Conservation (phyloP, 805 yeast species). For the Saccharomyces paradoxus region DNA sequence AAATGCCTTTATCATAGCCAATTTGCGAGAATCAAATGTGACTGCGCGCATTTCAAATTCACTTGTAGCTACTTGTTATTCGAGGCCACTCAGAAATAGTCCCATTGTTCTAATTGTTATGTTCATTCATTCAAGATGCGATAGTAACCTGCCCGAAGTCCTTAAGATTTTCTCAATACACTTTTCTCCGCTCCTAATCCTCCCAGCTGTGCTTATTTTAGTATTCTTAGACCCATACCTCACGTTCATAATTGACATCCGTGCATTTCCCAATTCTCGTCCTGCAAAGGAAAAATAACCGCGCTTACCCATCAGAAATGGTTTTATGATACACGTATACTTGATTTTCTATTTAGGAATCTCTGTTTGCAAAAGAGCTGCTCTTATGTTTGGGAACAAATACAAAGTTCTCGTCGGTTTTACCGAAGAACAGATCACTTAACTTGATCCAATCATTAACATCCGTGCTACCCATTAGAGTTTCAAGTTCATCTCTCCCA, state of each 20-base stretch:
- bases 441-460: slow-evolving; percentile 93
- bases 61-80: too few relatives aligned
- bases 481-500: slow-evolving; percentile 90
- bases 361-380: slow-evolving; percentile 48
- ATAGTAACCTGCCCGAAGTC: background rate
- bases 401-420: slow-evolving; percentile 62
- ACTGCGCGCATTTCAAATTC: background rate
- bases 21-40: background rate
- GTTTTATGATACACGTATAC: background rate
- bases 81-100: too few relatives aligned
- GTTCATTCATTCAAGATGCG: background rate
- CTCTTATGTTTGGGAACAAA: slow-evolving; percentile 94
- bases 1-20: background rate
- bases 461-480: slow-evolving; percentile 75
- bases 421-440: slow-evolving; percentile 91
- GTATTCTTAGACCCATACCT: background rate
- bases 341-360: background rate
- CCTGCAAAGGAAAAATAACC: background rate
- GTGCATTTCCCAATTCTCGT: background rate
- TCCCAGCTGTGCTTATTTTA: background rate
- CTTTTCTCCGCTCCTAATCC: background rate
- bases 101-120: background rate
- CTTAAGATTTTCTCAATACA: background rate
- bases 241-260: background rate
- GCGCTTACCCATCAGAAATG: background rate